Evolutionary conservation across 2,329 filamentous ascomycete genomes (phyloP).

Genomic region (Zasmidium angulare): DNA sequence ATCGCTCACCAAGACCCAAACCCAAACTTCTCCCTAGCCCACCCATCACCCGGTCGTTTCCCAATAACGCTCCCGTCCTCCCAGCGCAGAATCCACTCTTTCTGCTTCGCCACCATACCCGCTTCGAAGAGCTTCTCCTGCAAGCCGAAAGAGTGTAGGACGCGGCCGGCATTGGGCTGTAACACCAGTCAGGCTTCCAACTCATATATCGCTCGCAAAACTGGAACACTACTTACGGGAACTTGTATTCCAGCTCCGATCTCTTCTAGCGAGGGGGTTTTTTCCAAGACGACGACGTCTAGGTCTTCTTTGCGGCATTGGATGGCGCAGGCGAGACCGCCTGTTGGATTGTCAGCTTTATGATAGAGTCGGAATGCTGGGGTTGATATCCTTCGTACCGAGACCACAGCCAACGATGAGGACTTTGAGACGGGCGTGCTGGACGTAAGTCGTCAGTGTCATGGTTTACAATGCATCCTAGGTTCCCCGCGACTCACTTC

Average conservation of each 20-base stretch:
- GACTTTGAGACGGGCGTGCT: not conserved
- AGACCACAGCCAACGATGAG: constrained; percentile 1
- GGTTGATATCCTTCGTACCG: not conserved
- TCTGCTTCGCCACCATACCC: not conserved
- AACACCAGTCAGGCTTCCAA: not conserved
- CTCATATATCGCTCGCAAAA: too few species aligned
- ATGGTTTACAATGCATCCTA: too few species aligned
- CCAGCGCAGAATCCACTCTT: not conserved
- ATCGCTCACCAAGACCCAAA: not conserved
- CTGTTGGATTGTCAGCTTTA: not conserved
- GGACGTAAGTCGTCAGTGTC: too few species aligned
- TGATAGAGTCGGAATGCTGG: not conserved
- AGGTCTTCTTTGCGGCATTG: constrained; percentile 2
- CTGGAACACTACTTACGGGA: too few species aligned
- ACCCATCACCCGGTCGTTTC: not conserved
- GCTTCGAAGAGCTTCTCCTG: not conserved
- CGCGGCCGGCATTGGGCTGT: constrained; percentile 1
- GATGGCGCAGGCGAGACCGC: constrained; percentile 2
- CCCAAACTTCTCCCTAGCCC: not conserved
- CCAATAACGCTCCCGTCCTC: not conserved
- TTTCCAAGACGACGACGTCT: constrained; percentile 1
- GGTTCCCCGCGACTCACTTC: too few species aligned
- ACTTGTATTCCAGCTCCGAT: constrained; percentile 7
- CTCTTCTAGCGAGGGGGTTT: not conserved
- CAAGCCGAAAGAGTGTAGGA: constrained; percentile 1